Evolutionary conservation across 2,329 filamentous ascomycete species (phyloP).

Genomic region (Mycogone perniciosa): DNA sequence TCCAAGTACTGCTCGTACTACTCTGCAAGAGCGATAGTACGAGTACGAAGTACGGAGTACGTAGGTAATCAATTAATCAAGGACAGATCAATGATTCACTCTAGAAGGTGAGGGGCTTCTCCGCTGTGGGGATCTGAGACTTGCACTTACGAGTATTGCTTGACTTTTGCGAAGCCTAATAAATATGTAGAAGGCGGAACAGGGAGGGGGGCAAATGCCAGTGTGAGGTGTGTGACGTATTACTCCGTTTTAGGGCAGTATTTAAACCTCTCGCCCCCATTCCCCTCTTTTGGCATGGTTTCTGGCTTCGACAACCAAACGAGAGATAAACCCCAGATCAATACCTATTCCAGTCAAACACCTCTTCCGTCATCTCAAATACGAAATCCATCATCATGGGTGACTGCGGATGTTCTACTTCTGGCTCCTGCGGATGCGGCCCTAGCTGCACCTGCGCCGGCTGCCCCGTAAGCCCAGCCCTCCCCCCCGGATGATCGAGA

Average conservation of each 20-base stretch:
- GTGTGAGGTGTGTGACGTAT: not conserved
- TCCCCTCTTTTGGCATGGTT: not conserved
- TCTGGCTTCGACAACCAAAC: no score
- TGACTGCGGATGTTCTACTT: slow-evolving; percentile 36
- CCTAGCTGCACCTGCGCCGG: slow-evolving; percentile 34
- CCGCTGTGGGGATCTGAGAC: no score
- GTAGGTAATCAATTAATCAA: no score
- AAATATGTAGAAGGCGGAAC: no score
- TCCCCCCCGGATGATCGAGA: not conserved
- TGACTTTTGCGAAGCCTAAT: no score
- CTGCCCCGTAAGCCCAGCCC: slow-evolving; percentile 35
- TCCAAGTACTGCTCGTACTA: no score
- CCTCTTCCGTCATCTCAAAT: not conserved
- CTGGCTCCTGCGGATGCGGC: slow-evolving; percentile 38
- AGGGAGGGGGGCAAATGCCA: not conserved
- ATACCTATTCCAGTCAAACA: not conserved
- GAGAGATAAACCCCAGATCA: slow-evolving; percentile 8
- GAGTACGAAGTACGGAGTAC: no score
- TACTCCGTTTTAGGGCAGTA: not conserved
- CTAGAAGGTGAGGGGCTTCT: no score
- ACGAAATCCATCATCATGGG: slow-evolving; percentile 30
- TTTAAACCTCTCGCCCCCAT: not conserved
- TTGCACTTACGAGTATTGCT: no score
- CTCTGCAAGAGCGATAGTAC: no score
- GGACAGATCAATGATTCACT: no score